Evolutionary conservation across 257 asterid genomes (phyloP).

Genomic region (Paulownia fortunei): DNA sequence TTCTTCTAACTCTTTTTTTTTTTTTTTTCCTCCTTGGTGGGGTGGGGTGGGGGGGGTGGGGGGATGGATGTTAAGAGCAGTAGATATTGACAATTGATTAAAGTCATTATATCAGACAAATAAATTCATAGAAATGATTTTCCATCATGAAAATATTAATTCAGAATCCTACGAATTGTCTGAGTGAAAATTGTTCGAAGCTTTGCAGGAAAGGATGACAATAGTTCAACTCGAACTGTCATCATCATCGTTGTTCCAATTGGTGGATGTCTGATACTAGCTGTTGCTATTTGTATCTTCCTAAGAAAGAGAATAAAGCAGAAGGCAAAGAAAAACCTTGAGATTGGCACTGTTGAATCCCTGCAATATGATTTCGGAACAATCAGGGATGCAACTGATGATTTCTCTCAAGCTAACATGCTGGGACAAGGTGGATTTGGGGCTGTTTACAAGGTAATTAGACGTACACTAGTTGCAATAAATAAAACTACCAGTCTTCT

Average conservation of each 20-base stretch:
- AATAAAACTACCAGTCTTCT: too few species aligned
- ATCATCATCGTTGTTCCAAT: not conserved
- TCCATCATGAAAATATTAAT: too few species aligned
- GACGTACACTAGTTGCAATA: too few species aligned
- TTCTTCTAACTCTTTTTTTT: too few species aligned
- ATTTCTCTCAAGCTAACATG: not conserved
- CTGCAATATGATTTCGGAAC: not conserved
- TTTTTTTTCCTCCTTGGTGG: too few species aligned
- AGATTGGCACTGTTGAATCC: not conserved
- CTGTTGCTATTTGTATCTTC: not conserved
- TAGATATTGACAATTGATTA: too few species aligned
- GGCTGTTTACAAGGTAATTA: not conserved
- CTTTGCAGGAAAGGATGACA: not conserved
- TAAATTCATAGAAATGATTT: too few species aligned
- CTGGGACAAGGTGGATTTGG: not conserved
- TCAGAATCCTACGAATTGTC: too few species aligned
- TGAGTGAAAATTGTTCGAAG: too few species aligned
- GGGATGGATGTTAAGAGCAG: too few species aligned
- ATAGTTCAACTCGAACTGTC: not conserved
- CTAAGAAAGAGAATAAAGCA: not conserved
- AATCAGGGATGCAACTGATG: not conserved
- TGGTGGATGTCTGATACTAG: not conserved
- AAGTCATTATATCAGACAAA: too few species aligned
- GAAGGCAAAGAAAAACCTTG: not conserved
- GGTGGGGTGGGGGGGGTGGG: too few species aligned